Conservation (phyloP, 257 asterid genomes). For the Euphrasia confusa region DNA sequence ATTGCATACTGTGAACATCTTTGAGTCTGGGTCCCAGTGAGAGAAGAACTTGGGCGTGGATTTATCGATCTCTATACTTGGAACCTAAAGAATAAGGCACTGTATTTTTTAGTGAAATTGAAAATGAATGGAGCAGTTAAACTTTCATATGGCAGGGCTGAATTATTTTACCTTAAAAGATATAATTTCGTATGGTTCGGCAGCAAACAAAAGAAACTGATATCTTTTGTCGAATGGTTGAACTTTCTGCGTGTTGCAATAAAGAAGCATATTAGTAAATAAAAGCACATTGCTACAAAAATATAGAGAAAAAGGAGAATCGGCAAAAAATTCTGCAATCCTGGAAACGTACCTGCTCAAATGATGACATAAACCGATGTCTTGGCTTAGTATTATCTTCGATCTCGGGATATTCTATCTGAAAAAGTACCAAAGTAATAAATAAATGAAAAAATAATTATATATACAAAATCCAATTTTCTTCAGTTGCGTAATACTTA, state of each 20-base stretch:
- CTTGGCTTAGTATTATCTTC: slow-evolving; percentile 95
- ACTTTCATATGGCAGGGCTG: slow-evolving; percentile 2
- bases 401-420: slow-evolving; percentile 99
- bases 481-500: neutral
- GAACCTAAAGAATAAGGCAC: slow-evolving; percentile 48
- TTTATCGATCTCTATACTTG: slow-evolving; percentile 90
- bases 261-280: neutral
- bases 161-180: slow-evolving; percentile 64
- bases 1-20: slow-evolving; percentile 81
- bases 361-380: slow-evolving; percentile 97
- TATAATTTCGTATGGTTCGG: slow-evolving; percentile 93
- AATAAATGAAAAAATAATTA: neutral
- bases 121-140: slow-evolving; percentile 4
- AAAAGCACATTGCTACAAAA: slow-evolving; percentile 10
- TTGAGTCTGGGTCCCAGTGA: slow-evolving; percentile 97
- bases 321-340: slow-evolving; percentile 1
- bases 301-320: neutral
- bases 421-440: slow-evolving; percentile 23
- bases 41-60: slow-evolving; percentile 97
- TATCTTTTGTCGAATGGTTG: slow-evolving; percentile 78
- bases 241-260: slow-evolving; percentile 51
- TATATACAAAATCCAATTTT: slow-evolving; percentile 1
- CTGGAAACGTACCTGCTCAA: slow-evolving; percentile 68
- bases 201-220: slow-evolving; percentile 91
- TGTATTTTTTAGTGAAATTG: slow-evolving; percentile 1